Base-by-base conservation (phyloP, 2,329 filamentous ascomycete species). In the Apiospora malaysiana region DNA sequence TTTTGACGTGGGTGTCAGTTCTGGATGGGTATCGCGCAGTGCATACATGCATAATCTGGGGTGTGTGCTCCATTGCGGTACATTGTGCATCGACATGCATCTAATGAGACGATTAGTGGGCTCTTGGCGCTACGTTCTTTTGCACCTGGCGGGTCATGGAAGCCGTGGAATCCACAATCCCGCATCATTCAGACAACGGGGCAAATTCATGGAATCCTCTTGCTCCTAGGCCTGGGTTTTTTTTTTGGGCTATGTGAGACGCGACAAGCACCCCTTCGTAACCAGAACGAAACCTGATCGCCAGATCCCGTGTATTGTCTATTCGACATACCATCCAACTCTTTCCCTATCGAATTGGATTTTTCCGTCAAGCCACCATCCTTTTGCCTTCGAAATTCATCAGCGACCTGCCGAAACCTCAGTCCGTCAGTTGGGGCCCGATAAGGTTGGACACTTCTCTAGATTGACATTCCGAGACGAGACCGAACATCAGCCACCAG, bases 241-340 rank as follows among this genome's bases (percentile, higher is more conserved):
- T 63, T 63, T 63, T n/a, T n/a, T n/a, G n/a, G n/a, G 32, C 56
- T 32, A 63, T 63, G 56, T 63, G 56, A 63, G 56, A 63, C 56
- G 56, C 56, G 56, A 63, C 56, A 63, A 63, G 27, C 56, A 63
- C 56, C 32, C 56, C 21, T 63, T 63, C 56, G 56, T 63, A 63
- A 40, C 56, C 56, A n/a, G 0, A 40, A 40, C 56, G 56, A 63
- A 63, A 63, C 56, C 56, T 63, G 56, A 63, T 63, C 56, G 56
- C 32, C 56, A 40, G 56, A 40, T 32, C 18, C 32, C 14, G 32
- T 40, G 27, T 63, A 63, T 59, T 9, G 47, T 32, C 32, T 42
- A 42, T 45, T 16, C 3, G 12, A 37, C 16, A 32, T 49, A 23
- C 14, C 4, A 49, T 49, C 8, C 47, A 25, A 25, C 46, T 56